Base-by-base conservation (phyloP, 2,329 filamentous ascomycete genomes). In the Fusarium succisae region DNA sequence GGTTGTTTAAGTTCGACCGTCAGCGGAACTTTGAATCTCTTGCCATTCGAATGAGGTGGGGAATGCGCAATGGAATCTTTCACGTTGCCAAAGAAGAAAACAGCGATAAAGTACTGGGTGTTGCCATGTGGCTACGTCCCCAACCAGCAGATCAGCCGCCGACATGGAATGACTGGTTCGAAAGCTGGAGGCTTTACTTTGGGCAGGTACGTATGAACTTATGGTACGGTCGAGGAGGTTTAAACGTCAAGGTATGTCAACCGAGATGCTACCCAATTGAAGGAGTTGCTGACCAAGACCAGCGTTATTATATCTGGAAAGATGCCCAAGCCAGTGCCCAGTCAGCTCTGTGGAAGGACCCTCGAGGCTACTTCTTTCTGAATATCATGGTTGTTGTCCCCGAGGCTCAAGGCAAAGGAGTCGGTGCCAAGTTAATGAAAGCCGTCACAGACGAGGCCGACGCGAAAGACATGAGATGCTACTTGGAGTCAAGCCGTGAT, bases 281-380 rank as follows among this genome's bases (percentile, higher is more conserved):
- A 54, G 5, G 24, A 14, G 35, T 41, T 30, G 3, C 53, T 56
- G 26, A 37, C 37, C 17, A 22, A 32, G 15, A 11, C 3, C 60
- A 87, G 82, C 88, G 92, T 11, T 94, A 94, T 79, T 91, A 89
- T 80, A 92, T 93, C 74, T 94, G 91, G 92, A 94, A 94, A 78
- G 85, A 85, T 9, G 86, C 88, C 11, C 92, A 94, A 80, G 86
- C 87, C 1, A 83, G 88, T 44, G 90, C 88, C 2, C 92, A 94
- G 63, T 83, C 83, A 1, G 82, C 87, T 32, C 81, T 93, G 8
- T 94, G 92, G 92, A 89, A 84, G 0, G 90, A 93, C 64, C 85
- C 87, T 1, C 84, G 86, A 10, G 92, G 92, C 0, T 94, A 94
- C 77, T 94, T 93, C 77, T 94, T 94, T 74, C 91, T 92, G 73